Evolutionary conservation across 805 yeast genomes (phyloP), one percentile per base, ranked within the genome.

Genomic region (Candida patagonica): DNA sequence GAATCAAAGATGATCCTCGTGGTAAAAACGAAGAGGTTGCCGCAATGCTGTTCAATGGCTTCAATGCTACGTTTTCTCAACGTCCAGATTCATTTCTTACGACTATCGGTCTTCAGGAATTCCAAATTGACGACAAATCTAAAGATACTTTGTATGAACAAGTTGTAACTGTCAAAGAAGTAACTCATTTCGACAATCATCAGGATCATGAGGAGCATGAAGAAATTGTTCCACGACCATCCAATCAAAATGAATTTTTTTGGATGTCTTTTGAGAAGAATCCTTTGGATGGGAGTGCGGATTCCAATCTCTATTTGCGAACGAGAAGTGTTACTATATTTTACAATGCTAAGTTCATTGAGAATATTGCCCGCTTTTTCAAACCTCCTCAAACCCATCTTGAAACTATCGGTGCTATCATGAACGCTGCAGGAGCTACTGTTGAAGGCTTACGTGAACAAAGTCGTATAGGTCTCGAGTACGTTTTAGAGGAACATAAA

Each of bases 381-480:
- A 77, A 73, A 35, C 95, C 96, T 1, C 95, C 96, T 16, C 77
- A 76, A 43, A 76, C 76, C 21, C 94, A 88, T 51, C 67, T 78
- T 41, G 95, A 88, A 53, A 87, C 96, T 0, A 76, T 92, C 17
- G 89, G 87, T 26, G 92, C 92, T 7, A 74, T 94, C 20, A 75
- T 92, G 75, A 80, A 76, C 58, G 97, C 96, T 1, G 98, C 99
- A 0, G 95, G 88, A 46, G 84, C 88, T 0, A 88, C 96, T 0
- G 81, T 92, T 42, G 96, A 87, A 53, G 96, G 94, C 1, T 67
- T 92, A 46, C 79, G 96, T 0, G 68, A 78, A 20, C 95, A 87
- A 56, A 92, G 97, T 0, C 68, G 96, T 52, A 71, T 92, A 46
- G 97, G 97, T 0, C 68, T 92, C 16, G 94, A 89, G 61, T 87